Base-by-base conservation (phyloP, 805 yeast species). In the Candida yuanshanica region DNA sequence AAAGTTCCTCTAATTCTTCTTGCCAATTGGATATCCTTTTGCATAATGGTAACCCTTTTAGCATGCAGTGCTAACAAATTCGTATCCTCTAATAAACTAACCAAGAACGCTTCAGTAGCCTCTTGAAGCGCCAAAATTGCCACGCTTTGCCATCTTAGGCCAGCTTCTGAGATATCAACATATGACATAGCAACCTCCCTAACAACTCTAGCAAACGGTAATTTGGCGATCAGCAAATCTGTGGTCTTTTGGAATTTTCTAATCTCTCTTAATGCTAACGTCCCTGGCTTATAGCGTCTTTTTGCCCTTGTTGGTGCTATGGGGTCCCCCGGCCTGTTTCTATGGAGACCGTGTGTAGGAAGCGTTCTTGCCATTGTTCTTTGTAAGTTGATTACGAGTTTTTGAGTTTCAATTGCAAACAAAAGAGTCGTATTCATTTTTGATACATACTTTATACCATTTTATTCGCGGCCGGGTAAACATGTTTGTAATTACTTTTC, bases 31-130 rank as follows among this genome's bases (percentile, higher is more conserved):
- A 84, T 79, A 57, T 84, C 95, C 59, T 81, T 83, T 53, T 81
- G 84, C 91, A 83, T 84, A 25, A 84, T 82, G 0, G 95, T 84
- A n/a, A 84, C 88, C 51, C 95, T 64, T 54, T 80, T 83, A 1
- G 89, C 90, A 60, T 84, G 93, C 29, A 84, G 63, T 12, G 93
- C 93, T 59, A 87, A 69, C 29, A 83, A 57, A 51, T 84, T 84
- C 4, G 90, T 83, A 56, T 84, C 93, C 54, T 84, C 93, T 38
- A 84, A 65, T 29, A 84, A 62, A 40, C 83, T 83, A 11, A 83
- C 81, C 45, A 84, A 59, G 47, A 78, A 84, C 1, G 91, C 90
- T 56, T 84, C 95, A 37, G 84, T 72, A 2, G 91, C 91, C 55
- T 84, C 95, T 55, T 84, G 95, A 25, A 84, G 63, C 4, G 91